Conservation (phyloP, 768 basidiomycete species). For the Tephrocybe sp. region DNA sequence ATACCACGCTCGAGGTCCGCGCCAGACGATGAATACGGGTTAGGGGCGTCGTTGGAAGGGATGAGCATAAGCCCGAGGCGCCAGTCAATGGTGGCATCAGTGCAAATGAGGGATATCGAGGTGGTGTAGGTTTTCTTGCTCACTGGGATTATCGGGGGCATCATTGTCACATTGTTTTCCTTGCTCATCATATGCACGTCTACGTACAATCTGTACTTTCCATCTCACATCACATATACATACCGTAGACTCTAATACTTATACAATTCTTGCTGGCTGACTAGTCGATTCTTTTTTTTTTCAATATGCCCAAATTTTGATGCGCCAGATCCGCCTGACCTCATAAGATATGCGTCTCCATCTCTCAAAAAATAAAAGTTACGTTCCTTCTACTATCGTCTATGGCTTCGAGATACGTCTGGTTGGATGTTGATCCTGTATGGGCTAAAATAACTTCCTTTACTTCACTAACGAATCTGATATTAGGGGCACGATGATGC, state of each 20-base stretch:
- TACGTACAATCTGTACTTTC: background rate
- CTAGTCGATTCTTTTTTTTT: too few relatives aligned
- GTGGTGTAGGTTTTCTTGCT: constrained; percentile 9
- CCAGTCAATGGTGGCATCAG: constrained; percentile 12
- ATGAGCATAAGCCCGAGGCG: constrained; percentile 80
- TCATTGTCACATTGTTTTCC: constrained; percentile 9
- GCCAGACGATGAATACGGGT: constrained; percentile 41
- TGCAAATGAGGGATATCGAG: constrained; percentile 14
- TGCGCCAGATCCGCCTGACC: too few relatives aligned
- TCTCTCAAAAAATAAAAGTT: background rate
- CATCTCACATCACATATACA: too few relatives aligned
- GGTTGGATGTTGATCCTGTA: constrained; percentile 71
- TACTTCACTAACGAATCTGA: background rate
- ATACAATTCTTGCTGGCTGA: too few relatives aligned
- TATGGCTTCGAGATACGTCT: constrained; percentile 36
- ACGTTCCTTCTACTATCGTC: background rate
- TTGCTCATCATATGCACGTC: background rate
- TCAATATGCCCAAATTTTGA: too few relatives aligned
- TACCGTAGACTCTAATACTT: too few relatives aligned
- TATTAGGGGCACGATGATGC: constrained; percentile 87
- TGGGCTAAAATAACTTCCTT: constrained; percentile 13
- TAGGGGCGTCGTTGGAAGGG: constrained; percentile 68
- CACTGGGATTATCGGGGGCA: background rate
- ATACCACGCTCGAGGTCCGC: constrained; percentile 14
- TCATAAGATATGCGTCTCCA: background rate